phyloP scores from a whole-genome alignment of 164 flowering plant genomes.

The Taxillus chinensis region DNA sequence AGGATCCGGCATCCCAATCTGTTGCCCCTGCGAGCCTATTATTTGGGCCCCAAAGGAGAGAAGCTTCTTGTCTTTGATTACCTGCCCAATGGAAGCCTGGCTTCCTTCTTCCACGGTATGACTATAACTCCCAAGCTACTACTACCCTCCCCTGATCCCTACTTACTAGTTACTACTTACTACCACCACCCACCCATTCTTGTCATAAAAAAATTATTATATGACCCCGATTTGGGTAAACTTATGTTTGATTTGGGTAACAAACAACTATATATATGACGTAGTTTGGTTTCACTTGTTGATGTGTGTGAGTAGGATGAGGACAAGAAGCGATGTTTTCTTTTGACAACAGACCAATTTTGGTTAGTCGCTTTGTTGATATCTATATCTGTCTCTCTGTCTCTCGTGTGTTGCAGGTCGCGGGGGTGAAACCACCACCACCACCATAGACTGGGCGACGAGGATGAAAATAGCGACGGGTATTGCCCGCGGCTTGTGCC shows the following conservation, averaged over 20 bases:
- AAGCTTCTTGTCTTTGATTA: slow-evolving; percentile 94
- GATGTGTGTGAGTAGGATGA: too few species aligned
- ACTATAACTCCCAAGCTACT: slow-evolving; percentile 8
- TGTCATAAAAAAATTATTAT: too few species aligned
- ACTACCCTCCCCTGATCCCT: neutral
- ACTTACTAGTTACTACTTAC: neutral
- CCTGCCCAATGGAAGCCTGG: slow-evolving; percentile 74
- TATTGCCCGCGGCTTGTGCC: slow-evolving; percentile 43
- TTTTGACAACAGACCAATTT: too few species aligned
- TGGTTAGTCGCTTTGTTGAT: too few species aligned
- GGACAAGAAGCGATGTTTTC: too few species aligned
- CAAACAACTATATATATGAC: too few species aligned
- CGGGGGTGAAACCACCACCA: slow-evolving; percentile 60
- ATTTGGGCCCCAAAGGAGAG: slow-evolving; percentile 94
- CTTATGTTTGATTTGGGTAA: too few species aligned
- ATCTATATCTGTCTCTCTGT: too few species aligned
- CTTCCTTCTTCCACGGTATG: slow-evolving; percentile 89
- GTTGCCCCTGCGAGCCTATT: slow-evolving; percentile 77
- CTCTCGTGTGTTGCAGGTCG: slow-evolving; percentile 40
- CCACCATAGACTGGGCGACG: slow-evolving; percentile 59
- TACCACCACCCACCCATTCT: neutral
- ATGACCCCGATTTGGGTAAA: too few species aligned
- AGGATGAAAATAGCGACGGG: slow-evolving; percentile 82
- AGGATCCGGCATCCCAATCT: slow-evolving; percentile 78
- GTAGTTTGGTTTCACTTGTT: too few species aligned